Evolutionary conservation across 2,329 filamentous ascomycete species (phyloP), one percentile per base, ranked within the genome.

Genomic region (Monosporascus sp.): DNA sequence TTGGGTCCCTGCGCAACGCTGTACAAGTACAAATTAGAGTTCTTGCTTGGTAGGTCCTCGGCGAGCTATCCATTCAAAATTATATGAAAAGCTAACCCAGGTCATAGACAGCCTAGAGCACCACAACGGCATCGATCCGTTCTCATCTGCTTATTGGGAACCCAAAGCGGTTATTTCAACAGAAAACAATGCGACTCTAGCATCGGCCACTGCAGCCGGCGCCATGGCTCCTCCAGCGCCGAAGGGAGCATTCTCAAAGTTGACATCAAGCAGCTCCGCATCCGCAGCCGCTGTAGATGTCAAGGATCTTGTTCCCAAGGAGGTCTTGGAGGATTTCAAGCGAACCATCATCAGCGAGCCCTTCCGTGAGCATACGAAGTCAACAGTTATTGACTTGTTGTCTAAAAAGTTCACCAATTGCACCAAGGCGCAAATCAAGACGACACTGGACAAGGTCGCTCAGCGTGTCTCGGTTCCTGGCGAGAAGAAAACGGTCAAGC

Each of bases 61-160:
- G 40, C 20, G 8, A 26, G 14, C 9, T 26, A 28, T 44, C 56
- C 41, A 54, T 66, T 40, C 28, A 48, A 60, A 63, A 35, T 58
- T 58, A 45, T 26, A 18, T 18, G 3, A 37, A 14, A 50, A 63
- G 28, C 63, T 62, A 52, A 65, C 53, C n/a, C 26, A 11, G 48
- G 9, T 15, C 51, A 8, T 57, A 80, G 78, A 76, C 51, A 65
- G 68, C 53, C 72, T 83, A 15, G 71, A 79, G 38, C 72, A 68
- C 71, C 85, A 71, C 48, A 68, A 69, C 48, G 67, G 71, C 7
- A 93, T 99, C 58, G 86, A 99, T 64, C 94, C 94, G 0, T 95
- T 93, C 66, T 92, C 90, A 0, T 84, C 83, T 0, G 70, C 76
- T 0, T 97, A 97, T 70, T 97, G 94, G 94, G 72, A 77, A 31